Evolutionary conservation across 169 alveolate genomes (phyloP), one percentile per base, ranked within the genome.

Genomic region (Neospora caninum): DNA sequence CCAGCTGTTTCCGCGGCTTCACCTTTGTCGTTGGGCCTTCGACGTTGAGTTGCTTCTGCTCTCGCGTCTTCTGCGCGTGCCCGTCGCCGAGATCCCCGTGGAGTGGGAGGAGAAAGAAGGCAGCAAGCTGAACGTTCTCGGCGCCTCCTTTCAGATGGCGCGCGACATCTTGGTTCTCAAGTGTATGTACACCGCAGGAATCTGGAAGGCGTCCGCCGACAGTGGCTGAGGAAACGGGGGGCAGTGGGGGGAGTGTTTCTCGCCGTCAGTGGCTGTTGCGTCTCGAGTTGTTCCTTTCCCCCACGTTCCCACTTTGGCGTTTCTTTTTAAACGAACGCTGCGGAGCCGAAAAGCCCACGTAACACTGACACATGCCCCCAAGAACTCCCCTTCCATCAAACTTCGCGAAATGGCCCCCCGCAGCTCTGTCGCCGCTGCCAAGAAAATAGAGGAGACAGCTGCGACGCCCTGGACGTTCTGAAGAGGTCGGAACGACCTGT

Each of bases 31-130:
- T 31, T 98, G 99, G 99, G 98, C 99, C 53, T 98, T 98, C 95
- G 98, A 98, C 96, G 97, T 97, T 42, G 99, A 98, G 69, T 67
- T 98, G 86, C 93, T 98, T 42, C 94, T 96, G 94, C 94, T 98
- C 64, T 94, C 97, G 45, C 95, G 95, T 42, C 92, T 95, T 49
- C 87, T 70, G 91, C 78, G 80, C 42, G 34, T 88, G 6, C 80
- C 69, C 16, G 53, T 88, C 34, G 82, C 54, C 20, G 92, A 88
- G 36, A 54, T 88, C 13, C 97, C 98, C 7, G 98, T 98, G n/a
- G 95, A 95, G 80, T 98, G 98, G 98, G 91, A 93, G 88, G 99
- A 98, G 88, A 94, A 96, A n/a, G 92, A 95, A 6, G 97, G 97
- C 9, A 92, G 96, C 34, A 96, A 96, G 70, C 88, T 96, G 22